These are phyloP conservation scores for Cryptococcus sp. DNA, from an alignment of 1,284 basidiomycete genomes.

Conservation along the genomic window DNA sequence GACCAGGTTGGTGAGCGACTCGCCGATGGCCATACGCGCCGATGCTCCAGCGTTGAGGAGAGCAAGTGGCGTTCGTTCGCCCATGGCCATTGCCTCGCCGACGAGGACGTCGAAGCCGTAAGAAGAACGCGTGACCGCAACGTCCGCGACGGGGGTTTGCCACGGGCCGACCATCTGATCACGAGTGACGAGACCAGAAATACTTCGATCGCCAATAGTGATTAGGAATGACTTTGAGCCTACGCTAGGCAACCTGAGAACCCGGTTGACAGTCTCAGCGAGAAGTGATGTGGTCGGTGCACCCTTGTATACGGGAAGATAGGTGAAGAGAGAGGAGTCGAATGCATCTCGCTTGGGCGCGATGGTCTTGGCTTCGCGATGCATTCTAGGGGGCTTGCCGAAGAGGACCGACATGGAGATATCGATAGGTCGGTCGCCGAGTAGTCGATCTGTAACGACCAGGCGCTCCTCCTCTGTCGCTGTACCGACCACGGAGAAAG, in stretches of 20 bases:
- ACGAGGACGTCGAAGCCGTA: conserved; percentile 84
- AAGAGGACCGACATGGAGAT: conserved; percentile 95
- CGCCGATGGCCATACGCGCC: conserved; percentile 93
- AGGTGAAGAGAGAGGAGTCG: conserved; percentile 69
- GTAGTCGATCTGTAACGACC: conserved; percentile 84
- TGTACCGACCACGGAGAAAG: conserved; percentile 80
- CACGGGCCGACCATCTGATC: conserved; percentile 99
- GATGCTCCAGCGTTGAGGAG: conserved; percentile 84
- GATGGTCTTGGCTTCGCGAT: conserved; percentile 68
- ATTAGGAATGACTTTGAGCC: conserved; percentile 97
- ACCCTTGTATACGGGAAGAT: conserved; percentile 57
- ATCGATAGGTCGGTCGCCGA: conserved; percentile 77
- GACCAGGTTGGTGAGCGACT: conserved; percentile 87
- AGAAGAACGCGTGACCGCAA: conserved; percentile 91
- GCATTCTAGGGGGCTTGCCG: conserved; percentile 94
- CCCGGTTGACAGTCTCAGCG: conserved; percentile 69
- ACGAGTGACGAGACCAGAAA: conserved; percentile 91
- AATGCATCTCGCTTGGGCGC: conserved; percentile 63
- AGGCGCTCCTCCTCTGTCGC: conserved; percentile 81
- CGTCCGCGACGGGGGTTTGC: conserved; percentile 97
- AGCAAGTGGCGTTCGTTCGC: conserved; percentile 92
- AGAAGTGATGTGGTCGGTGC: conserved; percentile 56
- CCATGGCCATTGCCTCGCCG: conserved; percentile 97
- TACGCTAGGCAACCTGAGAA: conserved; percentile 87
- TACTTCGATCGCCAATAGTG: conserved; percentile 93